A percentile compares a stretch with the other conserved stretches of the same genome.
These are phyloP conservation scores for Neonectria ditissima DNA, from an alignment of 2,329 filamentous ascomycete species.

Conservation along the genomic window DNA sequence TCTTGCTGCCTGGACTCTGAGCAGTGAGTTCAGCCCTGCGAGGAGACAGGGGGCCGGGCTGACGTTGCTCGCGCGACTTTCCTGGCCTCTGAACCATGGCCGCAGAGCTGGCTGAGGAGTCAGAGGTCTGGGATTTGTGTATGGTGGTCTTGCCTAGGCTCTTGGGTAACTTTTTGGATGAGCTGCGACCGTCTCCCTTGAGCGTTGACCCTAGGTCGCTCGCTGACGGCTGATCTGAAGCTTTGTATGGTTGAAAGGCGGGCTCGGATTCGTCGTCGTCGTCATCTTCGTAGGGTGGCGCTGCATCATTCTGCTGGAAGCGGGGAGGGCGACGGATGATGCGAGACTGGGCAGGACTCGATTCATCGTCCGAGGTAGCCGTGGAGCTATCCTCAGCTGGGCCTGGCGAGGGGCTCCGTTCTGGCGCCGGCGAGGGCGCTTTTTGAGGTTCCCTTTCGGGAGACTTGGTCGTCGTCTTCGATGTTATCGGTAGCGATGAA, in stretches of 20 bases:
- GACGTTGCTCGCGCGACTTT: conserved; percentile 49
- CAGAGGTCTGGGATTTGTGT: conserved; percentile 67
- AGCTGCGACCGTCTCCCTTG: conserved; percentile 57
- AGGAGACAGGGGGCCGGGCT: conserved; percentile 65
- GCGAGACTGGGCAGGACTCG: conserved; percentile 67
- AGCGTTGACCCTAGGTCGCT: conserved; percentile 66
- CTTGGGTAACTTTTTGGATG: conserved; percentile 46
- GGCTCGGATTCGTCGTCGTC: conserved; percentile 69
- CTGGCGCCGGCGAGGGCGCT: conserved; percentile 34
- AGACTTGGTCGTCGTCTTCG: conserved; percentile 38
- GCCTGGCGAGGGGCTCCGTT: conserved; percentile 49
- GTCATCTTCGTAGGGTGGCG: conserved; percentile 58
- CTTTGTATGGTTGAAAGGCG: conserved; percentile 64
- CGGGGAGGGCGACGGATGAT: conserved; percentile 71
- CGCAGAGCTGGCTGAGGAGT: conserved; percentile 71
- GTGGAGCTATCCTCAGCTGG: conserved; percentile 54
- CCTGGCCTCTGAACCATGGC: conserved; percentile 51
- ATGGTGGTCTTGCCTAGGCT: conserved; percentile 50
- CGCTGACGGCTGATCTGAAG: conserved; percentile 50
- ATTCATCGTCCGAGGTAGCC: conserved; percentile 61
- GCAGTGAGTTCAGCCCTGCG: conserved; percentile 69
- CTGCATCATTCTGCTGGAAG: conserved; percentile 56
- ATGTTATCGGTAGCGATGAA: conserved; percentile 58
- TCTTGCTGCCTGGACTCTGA: conserved; percentile 64
- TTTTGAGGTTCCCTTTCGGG: conserved; percentile 35